Evolutionary conservation across 1,139 yeast genomes (phyloP).

Genomic region (Geotrichum carabidarum): DNA sequence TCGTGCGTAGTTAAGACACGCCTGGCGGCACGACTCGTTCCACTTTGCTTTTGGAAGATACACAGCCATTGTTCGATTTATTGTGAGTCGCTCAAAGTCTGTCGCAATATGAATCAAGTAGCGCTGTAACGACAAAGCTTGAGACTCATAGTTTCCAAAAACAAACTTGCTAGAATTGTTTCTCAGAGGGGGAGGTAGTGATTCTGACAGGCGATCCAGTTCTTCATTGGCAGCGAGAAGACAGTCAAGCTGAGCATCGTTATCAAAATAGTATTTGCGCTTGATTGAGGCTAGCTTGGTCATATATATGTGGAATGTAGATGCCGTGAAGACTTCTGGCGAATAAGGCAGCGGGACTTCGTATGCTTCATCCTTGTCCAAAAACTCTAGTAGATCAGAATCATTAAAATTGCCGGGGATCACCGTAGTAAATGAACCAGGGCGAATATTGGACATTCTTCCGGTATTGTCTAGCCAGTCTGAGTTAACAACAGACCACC

Average conservation of each 20-base stretch:
- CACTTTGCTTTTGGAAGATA: slow-evolving; percentile 17
- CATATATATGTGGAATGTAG: slow-evolving; percentile 16
- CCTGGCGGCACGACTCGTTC: slow-evolving; percentile 14
- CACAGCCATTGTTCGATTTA: slow-evolving; percentile 19
- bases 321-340: slow-evolving; percentile 2
- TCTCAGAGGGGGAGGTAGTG: slow-evolving; percentile 9
- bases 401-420: slow-evolving; percentile 28
- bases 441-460: slow-evolving; percentile 29
- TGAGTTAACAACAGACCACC: slow-evolving; percentile 37
- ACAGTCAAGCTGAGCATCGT: background rate
- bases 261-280: slow-evolving; percentile 15
- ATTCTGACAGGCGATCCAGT: background rate
- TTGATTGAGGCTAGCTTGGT: slow-evolving; percentile 14
- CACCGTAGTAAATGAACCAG: slow-evolving; percentile 32
- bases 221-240: slow-evolving; percentile 14
- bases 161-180: slow-evolving; percentile 4
- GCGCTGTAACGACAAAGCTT: slow-evolving; percentile 14
- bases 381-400: slow-evolving; percentile 15
- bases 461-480: slow-evolving; percentile 40
- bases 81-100: slow-evolving; percentile 18
- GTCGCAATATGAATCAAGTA: slow-evolving; percentile 16
- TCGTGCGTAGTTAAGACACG: slow-evolving; percentile 15
- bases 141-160: slow-evolving; percentile 12
- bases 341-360: slow-evolving; percentile 8
- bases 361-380: background rate